phyloP scores from a whole-genome alignment of 2,329 filamentous ascomycete species.

The Hymenoscyphus occultus region DNA sequence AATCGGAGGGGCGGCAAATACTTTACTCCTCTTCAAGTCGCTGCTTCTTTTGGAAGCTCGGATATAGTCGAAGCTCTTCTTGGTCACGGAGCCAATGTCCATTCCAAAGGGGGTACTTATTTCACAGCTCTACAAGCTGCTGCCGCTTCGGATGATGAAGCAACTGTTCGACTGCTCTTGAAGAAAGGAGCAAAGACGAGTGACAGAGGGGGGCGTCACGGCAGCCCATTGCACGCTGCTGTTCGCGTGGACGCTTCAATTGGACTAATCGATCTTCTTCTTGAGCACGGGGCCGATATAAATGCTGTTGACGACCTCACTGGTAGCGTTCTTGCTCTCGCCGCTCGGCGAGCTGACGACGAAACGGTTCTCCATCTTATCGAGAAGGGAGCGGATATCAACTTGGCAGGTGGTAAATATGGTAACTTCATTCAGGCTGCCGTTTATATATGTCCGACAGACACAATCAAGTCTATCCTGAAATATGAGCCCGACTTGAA shows the following conservation, averaged over 20 bases:
- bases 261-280: slow-evolving; percentile 6
- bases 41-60: neutral
- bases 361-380: neutral
- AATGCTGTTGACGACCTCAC: neutral
- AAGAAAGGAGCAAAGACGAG: slow-evolving; percentile 4
- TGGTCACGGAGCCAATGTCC: slow-evolving; percentile 6
- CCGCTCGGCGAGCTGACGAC: neutral
- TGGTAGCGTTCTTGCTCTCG: neutral
- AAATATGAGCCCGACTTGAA: slow-evolving; percentile 4
- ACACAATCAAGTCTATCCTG: slow-evolving; percentile 6
- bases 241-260: neutral
- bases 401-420: slow-evolving; percentile 4
- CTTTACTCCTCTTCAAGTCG: slow-evolving; percentile 2
- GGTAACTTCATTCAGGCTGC: slow-evolving; percentile 7
- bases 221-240: neutral
- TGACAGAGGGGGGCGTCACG: neutral
- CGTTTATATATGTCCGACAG: neutral
- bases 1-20: neutral
- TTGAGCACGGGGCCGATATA: slow-evolving; percentile 6
- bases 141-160: neutral
- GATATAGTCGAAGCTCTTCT: neutral
- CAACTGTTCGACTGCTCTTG: neutral
- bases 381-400: slow-evolving; percentile 11
- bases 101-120: slow-evolving; percentile 6
- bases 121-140: slow-evolving; percentile 11